Base-by-base conservation (phyloP, 257 asterid genomes). In the Nyctanthes arbortristis region DNA sequence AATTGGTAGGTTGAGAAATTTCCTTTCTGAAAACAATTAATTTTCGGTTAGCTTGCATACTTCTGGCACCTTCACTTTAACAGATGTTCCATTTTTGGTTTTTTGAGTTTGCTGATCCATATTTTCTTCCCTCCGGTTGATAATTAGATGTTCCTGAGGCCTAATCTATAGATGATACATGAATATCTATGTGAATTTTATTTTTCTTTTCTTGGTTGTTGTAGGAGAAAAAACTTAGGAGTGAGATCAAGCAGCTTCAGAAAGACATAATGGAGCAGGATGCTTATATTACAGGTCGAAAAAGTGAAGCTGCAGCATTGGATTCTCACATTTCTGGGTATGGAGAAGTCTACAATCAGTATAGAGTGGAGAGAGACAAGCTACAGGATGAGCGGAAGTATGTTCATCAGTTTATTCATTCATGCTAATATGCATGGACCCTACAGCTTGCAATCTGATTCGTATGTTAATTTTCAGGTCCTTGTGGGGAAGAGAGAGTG, bases 311-410 rank as follows among this genome's bases (percentile, higher is more conserved):
- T 52, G 81, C 88, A 28, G 77, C 69, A 28, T 67, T 85, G 49
- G 96, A 89, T 71, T 72, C 87, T 80, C 73, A 71, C 61, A 83
- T 91, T 75, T 87, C 93, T 81, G 96, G 95, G 58, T 89, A 87
- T 79, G 86, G 95, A 73, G 81, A 84, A 78, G 84, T 80, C 72
- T 89, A 82, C 84, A 84, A 75, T 83, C 87, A 80, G 71, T 85
- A 79, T 80, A 89, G 83, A 84, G 62, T 52, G 63, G 85, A 86
- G 77, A 89, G 99, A 81, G 96, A 91, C 76, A 80, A 80, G 70
- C 79, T 87, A 75, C 97, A 87, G 24, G 91, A 91, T 75, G 87
- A 91, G 81, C 85, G 99, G 71, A 94, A 87, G 99, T 94, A 94
- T 74, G 87, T 40, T 61, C 40, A 37, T 40, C 22, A 22, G 67